Base-by-base conservation (phyloP, 352 stramenopile genomes). In the Thalassiosira mediterranea region DNA sequence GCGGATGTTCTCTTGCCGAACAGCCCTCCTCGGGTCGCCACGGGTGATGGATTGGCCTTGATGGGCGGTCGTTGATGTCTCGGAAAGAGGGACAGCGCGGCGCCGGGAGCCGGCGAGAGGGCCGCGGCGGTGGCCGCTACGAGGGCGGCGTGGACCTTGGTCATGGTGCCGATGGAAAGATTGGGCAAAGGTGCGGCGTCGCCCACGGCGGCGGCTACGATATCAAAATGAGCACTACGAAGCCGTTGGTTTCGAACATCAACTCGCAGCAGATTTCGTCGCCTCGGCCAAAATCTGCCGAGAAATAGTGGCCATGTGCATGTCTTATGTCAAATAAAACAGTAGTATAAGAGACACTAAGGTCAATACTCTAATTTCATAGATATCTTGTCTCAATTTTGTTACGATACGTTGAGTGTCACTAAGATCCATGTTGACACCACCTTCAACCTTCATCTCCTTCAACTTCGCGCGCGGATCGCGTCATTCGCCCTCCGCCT, bases 101-200 rank as follows among this genome's bases (percentile, higher is more conserved):
- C 53, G 28, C 15, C 19, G 19, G 47, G 44, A 26, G 53, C n/a
- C n/a, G n/a, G n/a, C n/a, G n/a, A n/a, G n/a, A n/a, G n/a, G n/a
- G n/a, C n/a, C n/a, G n/a, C n/a, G n/a, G n/a, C n/a, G n/a, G n/a
- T n/a, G n/a, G n/a, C n/a, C n/a, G n/a, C n/a, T n/a, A n/a, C 28
- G 29, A 61, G 46, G n/a, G 56, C 56, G 21, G 56, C 23, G 26
- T 52, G 38, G 23, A 51, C n/a, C 40, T 54, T 65, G 19, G 56
- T 65, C 56, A 65, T 65, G 0, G 28, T 65, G 47, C 23, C n/a
- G n/a, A 2, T 15, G 8, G 47, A 13, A 15, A 29, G 19, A 5
- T 29, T 4, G n/a, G 23, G n/a, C n/a, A n/a, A n/a, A n/a, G n/a
- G n/a, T n/a, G n/a, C n/a, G n/a, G n/a, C n/a, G n/a, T n/a, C n/a